These are phyloP conservation scores for Cubamyces sp. DNA, from an alignment of 768 basidiomycete genomes.

Conservation along the genomic window DNA sequence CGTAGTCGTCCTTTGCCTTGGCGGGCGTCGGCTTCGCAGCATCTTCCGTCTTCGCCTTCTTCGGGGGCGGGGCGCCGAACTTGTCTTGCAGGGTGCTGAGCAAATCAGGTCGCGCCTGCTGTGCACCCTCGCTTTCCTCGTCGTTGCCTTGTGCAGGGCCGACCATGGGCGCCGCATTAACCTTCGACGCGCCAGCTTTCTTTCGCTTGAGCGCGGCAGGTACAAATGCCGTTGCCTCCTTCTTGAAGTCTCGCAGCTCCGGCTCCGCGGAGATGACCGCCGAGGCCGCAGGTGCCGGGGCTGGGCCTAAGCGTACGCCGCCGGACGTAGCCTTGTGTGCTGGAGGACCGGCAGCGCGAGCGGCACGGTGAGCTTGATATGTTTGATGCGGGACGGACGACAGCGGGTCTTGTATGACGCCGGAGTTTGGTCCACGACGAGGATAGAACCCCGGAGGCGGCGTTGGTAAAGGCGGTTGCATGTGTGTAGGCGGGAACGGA, in stretches of 20 bases:
- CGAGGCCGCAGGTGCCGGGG: constrained; percentile 45
- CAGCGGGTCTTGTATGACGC: constrained; percentile 74
- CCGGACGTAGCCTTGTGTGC: constrained; percentile 37
- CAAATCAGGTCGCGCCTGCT: constrained; percentile 64
- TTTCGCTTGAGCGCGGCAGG: constrained; percentile 83
- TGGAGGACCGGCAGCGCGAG: constrained; percentile 38
- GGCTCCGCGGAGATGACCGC: constrained; percentile 87
- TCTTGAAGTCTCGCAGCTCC: constrained; percentile 89
- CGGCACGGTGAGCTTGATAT: constrained; percentile 71
- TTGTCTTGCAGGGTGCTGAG: constrained; percentile 62
- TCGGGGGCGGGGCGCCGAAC: constrained; percentile 34
- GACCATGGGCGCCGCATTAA: constrained; percentile 70
- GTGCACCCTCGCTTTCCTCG: constrained; percentile 32
- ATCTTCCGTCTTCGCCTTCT: constrained; percentile 24
- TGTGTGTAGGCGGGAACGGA: constrained; percentile 33
- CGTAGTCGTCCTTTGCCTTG: constrained; percentile 69
- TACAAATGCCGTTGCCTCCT: constrained; percentile 92
- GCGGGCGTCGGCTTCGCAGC: constrained; percentile 34
- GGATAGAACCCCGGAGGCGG: constrained; percentile 74
- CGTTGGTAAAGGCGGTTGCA: constrained; percentile 33
- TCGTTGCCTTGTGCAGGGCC: constrained; percentile 40
- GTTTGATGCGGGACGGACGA: constrained; percentile 78
- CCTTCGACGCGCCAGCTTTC: constrained; percentile 47
- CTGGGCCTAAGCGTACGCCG: constrained; percentile 27
- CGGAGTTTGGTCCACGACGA: constrained; percentile 51